These are phyloP conservation scores for Cercophora sp. DNA, from an alignment of 495 filamentous ascomycete species.

Conservation along the genomic window DNA sequence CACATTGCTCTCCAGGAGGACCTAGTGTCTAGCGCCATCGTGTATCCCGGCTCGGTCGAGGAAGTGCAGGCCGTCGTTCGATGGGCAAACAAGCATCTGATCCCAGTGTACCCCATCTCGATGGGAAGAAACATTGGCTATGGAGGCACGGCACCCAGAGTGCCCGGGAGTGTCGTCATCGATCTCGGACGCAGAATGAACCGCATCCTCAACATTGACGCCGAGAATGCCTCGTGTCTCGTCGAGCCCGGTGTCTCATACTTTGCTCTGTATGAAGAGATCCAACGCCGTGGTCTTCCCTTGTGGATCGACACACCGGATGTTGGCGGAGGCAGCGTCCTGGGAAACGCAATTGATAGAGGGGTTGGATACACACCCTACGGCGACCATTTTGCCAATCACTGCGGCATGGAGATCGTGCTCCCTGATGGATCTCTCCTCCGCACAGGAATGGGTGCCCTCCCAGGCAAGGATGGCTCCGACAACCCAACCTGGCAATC, in stretches of 20 bases:
- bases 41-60: background rate
- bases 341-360: conserved; percentile 48
- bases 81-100: conserved; percentile 6
- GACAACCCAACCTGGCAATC: conserved; percentile 19
- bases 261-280: conserved; percentile 47
- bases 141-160: conserved; percentile 48
- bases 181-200: conserved; percentile 53
- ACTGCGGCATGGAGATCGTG: conserved; percentile 46
- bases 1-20: too few relatives aligned
- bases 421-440: conserved; percentile 44
- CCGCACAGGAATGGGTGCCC: conserved; percentile 45
- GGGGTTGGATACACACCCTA: conserved; percentile 42
- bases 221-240: conserved; percentile 45
- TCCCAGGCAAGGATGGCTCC: too few relatives aligned
- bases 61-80: conserved; percentile 15
- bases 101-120: background rate
- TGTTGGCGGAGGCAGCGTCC: conserved; percentile 50
- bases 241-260: conserved; percentile 55
- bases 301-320: conserved; percentile 49
- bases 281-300: conserved; percentile 38
- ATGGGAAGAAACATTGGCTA: conserved; percentile 34
- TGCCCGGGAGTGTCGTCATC: conserved; percentile 47
- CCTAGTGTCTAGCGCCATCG: background rate
- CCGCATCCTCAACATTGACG: conserved; percentile 49
- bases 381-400: conserved; percentile 44